Base-by-base conservation (phyloP, 371 early-diverging fungal species). In the Mucor indicus region DNA sequence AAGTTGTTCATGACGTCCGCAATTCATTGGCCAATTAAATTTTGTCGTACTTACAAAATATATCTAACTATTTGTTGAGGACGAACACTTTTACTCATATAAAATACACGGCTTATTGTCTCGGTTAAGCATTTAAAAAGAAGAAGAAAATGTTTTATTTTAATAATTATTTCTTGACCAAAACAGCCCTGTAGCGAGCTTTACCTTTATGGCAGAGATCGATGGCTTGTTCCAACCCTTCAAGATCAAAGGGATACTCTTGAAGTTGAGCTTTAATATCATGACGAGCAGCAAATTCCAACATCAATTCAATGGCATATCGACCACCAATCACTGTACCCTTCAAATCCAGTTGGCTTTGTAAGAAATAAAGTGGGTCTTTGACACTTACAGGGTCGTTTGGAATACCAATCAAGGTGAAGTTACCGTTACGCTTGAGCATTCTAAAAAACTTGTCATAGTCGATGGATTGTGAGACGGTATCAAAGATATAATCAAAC, bases 401-500 rank as follows among this genome's bases (percentile, higher is more conserved):
- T 13, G 81, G 72, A 20, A 80, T 44, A 22, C 83, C 83, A 40
- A 86, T 64, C 25, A 81, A 51, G 50, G 72, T 55, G 24, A 83
- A 50, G 13, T 63, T 62, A 4, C 84, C 82, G 29, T 72, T 71
- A 12, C 70, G 57, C 19, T 55, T 60, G 25, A 66, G 43, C 9
- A 80, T 63, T 12, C 42, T 27, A 36, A 81, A 24, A 37, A 66
- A 73, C 2, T 39, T 10, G 30, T 75, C 73, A 62, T 69, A 81
- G 15, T 75, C 64, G 8, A 75, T 24, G 16, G 66, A 62, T 41
- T 35, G 63, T 11, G 64, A 62, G 25, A 64, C 69, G 0, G 81
- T 81, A 53, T 72, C 67, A 9, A 81, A 46, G 20, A 79, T 77
- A 15, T 69, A 32, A 41, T 81, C 81, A 44, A 68, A 69, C 54